Conservation (phyloP, 2,329 filamentous ascomycete species). For the Nemania serpens region DNA sequence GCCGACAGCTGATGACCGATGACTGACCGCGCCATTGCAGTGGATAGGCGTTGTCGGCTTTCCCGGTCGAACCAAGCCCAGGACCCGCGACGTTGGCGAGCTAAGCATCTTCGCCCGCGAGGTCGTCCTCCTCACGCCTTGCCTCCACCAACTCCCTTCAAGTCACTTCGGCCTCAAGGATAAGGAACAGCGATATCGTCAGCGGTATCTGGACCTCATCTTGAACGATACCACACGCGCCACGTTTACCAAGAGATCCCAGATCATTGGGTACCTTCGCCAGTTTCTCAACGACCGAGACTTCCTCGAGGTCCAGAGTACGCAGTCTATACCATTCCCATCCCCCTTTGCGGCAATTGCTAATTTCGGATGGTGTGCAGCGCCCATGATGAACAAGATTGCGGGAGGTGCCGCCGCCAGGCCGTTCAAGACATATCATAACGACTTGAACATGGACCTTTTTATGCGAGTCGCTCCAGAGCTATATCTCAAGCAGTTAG, state of each 20-base stretch:
- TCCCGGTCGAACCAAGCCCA: conserved; percentile 84
- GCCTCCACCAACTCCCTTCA: conserved; percentile 85
- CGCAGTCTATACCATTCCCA: neutral
- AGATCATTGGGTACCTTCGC: conserved; percentile 88
- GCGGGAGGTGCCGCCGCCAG: conserved; percentile 94
- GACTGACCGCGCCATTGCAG: neutral
- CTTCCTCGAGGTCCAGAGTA: conserved; percentile 75
- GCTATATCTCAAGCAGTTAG: conserved; percentile 92
- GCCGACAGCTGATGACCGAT: neutral
- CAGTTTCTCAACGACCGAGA: conserved; percentile 85
- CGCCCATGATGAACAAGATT: conserved; percentile 95
- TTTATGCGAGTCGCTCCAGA: conserved; percentile 96
- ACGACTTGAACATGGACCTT: conserved; percentile 92
- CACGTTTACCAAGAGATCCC: conserved; percentile 81
- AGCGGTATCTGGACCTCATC: conserved; percentile 93
- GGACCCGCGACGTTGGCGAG: conserved; percentile 88
- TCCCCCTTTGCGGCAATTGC: neutral
- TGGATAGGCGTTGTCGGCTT: conserved; percentile 87
- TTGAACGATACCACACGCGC: conserved; percentile 90
- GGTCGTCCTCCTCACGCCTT: conserved; percentile 84
- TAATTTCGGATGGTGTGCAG: neutral
- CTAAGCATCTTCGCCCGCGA: conserved; percentile 91
- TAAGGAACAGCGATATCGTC: conserved; percentile 88
- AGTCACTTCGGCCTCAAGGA: conserved; percentile 96
- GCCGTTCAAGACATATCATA: conserved; percentile 95